A percentile compares a stretch with the other conserved stretches of the same genome.
Evolutionary conservation across 345 rosid species (phyloP).

Genomic region (Noccaea bulbosa): DNA sequence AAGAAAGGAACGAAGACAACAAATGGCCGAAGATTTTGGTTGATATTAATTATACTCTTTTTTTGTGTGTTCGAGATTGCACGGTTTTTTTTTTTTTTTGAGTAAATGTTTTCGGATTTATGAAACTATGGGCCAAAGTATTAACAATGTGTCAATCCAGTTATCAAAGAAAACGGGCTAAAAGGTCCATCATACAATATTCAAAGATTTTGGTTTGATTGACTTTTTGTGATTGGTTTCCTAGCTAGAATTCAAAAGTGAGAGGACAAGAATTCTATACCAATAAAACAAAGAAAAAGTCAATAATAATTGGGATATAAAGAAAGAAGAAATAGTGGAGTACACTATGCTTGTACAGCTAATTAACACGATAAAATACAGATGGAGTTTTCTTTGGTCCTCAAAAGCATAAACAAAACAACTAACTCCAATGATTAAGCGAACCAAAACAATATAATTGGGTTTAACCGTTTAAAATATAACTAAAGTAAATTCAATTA

Average conservation of each 20-base stretch:
- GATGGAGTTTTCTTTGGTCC: slow-evolving; percentile 19
- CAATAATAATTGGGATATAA: background rate
- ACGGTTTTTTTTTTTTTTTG: background rate
- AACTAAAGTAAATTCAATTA: slow-evolving; percentile 3
- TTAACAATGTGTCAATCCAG: background rate
- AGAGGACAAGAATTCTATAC: background rate
- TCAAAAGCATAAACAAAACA: slow-evolving; percentile 35
- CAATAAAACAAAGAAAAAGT: background rate
- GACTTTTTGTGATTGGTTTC: background rate
- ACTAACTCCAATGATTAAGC: slow-evolving; percentile 30
- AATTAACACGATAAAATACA: slow-evolving; percentile 32
- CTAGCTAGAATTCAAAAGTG: slow-evolving; percentile 11
- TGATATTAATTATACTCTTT: background rate
- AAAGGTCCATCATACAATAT: slow-evolving; percentile 7
- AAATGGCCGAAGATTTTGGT: background rate
- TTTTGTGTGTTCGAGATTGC: background rate
- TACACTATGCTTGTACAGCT: slow-evolving; percentile 35
- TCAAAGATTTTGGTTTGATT: too few species aligned
- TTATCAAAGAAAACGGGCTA: background rate
- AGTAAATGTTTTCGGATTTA: background rate
- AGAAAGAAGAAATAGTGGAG: slow-evolving; percentile 21
- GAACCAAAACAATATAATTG: background rate
- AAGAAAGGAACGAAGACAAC: background rate
- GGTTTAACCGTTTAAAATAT: background rate
- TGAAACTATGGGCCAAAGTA: slow-evolving; percentile 2